Base-by-base conservation (phyloP, 2,329 filamentous ascomycete genomes). In the Scytalidium sp. region DNA sequence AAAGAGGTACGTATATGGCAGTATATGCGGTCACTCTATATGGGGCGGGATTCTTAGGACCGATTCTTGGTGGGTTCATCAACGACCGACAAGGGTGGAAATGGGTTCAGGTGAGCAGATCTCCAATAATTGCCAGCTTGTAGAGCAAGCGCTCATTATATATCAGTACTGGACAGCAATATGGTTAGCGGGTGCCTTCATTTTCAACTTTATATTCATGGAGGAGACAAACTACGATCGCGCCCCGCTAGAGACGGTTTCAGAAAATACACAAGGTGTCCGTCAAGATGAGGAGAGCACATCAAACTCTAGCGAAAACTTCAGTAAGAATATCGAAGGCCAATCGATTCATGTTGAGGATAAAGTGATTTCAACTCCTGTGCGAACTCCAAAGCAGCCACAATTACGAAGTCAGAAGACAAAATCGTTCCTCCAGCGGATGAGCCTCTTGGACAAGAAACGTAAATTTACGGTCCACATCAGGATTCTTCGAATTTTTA, bases 161-260 rank as follows among this genome's bases (percentile, higher is more conserved):
- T 15, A 8, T n/a, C 17, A 36, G 32, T 36, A 36, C 13, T 43
- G 67, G 76, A 74, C 73, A 22, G 75, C 79, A 6, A 81, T 84
- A 32, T 71, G 82, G 51, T 64, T 67, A 9, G 76, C 64, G 1
- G 62, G 73, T 2, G 68, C 66, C n/a, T 75, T 77, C 25, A 59
- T 82, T 1, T 59, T 42, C 69, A 60, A 77, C 1, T 81, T 80
- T 65, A 76, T 83, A 55, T 73, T 76, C 59, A 74, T 81, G 69
- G 80, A 83, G 60, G 80, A 83, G 61, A 81, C 80, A 6, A 82
- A 57, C 22, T 59, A 55, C 46, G 56, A 59, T 44, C 51, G 56
- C 9, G 32, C 15, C 17, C 32, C 32, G 11, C 32, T 36, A 5
- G 32, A n/a, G 8, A 36, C 32, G 4, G 15, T n/a, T 36, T n/a